phyloP scores from a whole-genome alignment of 208 protist genomes.

The Baffinella frigidus region DNA sequence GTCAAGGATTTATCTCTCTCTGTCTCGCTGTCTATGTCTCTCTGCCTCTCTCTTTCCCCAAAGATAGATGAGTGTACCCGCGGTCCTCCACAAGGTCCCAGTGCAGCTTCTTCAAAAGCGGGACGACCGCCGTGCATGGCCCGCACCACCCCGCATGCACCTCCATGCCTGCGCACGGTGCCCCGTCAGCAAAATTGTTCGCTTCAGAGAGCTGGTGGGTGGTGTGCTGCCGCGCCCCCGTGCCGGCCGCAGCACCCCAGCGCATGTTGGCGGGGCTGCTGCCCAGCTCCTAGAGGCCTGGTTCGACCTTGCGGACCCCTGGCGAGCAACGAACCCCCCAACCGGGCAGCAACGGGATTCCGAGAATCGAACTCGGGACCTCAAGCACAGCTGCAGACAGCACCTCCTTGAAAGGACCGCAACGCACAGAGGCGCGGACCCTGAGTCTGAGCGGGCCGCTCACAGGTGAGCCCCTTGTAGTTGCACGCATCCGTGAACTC shows the following conservation, averaged over 20 bases:
- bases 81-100: constrained; percentile 47
- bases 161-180: constrained; percentile 42
- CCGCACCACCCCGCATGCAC: constrained; percentile 40
- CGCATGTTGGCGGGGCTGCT: neutral
- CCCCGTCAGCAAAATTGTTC: neutral
- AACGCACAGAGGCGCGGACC: neutral
- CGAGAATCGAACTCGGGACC: neutral
- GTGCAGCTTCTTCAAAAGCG: constrained; percentile 28
- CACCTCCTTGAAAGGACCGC: neutral
- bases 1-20: too few relatives aligned
- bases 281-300: neutral
- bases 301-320: neutral
- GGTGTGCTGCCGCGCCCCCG: neutral
- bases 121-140: neutral
- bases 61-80: too few relatives aligned
- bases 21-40: too few relatives aligned
- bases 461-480: constrained; percentile 37
- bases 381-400: too few relatives aligned
- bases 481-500: neutral
- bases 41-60: too few relatives aligned
- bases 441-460: neutral
- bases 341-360: neutral
- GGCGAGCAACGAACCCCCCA: neutral
- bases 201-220: neutral
- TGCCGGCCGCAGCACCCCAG: neutral